These are phyloP conservation scores for Chloris gayana DNA, from an alignment of 176 grass and related monocot genomes.

Conservation along the genomic window DNA sequence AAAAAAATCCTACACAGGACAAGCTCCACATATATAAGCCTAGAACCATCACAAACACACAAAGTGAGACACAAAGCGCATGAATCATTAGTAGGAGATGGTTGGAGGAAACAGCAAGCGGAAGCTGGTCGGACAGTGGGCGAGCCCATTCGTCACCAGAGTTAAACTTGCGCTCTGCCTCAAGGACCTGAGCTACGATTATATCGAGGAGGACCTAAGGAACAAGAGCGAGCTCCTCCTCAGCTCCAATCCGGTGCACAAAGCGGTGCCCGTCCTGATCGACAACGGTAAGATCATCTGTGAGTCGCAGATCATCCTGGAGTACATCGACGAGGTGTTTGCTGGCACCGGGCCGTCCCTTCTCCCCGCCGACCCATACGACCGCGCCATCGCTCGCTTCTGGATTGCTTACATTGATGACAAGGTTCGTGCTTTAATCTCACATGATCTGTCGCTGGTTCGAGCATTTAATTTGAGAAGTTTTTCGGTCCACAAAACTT, in stretches of 20 bases:
- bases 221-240: slow-evolving; percentile 61
- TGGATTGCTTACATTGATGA: slow-evolving; percentile 57
- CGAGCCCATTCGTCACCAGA: slow-evolving; percentile 37
- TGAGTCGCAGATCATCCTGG: slow-evolving; percentile 59
- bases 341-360: slow-evolving; percentile 1
- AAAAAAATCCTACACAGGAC: background rate
- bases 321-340: slow-evolving; percentile 69
- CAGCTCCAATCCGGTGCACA: slow-evolving; percentile 52
- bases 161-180: slow-evolving; percentile 49
- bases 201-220: slow-evolving; percentile 45
- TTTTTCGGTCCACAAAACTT: too few relatives aligned
- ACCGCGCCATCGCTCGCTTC: slow-evolving; percentile 57
- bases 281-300: slow-evolving; percentile 41
- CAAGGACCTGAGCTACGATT: slow-evolving; percentile 57
- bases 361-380: slow-evolving; percentile 49
- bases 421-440: slow-evolving; percentile 26
- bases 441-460: background rate
- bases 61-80: too few relatives aligned
- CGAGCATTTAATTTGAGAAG: background rate
- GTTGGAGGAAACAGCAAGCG: background rate
- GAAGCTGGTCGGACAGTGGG: slow-evolving; percentile 49
- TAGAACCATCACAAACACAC: background rate
- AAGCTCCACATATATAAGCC: background rate
- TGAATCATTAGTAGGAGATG: background rate
- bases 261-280: slow-evolving; percentile 64